A percentile compares a stretch with the other conserved stretches of the same genome.
These are phyloP conservation scores for Myriangium duriaei DNA, from an alignment of 2,329 filamentous ascomycete genomes.

Conservation along the genomic window DNA sequence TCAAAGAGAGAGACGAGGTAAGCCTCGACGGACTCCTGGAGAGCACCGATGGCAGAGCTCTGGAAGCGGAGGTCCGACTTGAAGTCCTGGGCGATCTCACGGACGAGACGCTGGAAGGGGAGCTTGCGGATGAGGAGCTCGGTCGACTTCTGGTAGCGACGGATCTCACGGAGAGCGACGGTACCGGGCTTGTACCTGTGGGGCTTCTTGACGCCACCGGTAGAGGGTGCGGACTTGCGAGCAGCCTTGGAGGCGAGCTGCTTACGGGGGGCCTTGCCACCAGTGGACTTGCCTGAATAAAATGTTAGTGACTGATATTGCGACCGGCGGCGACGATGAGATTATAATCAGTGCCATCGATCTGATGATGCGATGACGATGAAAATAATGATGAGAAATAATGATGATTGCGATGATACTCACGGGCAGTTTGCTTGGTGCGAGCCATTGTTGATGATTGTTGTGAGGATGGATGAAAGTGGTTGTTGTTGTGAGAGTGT, in stretches of 20 bases:
- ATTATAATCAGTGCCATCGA: conserved; percentile 2
- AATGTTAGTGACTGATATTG: conserved; percentile 21
- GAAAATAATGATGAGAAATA: conserved; percentile 14
- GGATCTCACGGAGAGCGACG: conserved; percentile 79
- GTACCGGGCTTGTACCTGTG: conserved; percentile 50
- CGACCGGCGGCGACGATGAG: conserved; percentile 9
- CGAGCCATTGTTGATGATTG: conserved; percentile 34
- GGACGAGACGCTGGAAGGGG: conserved; percentile 67
- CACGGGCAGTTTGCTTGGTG: conserved; percentile 45
- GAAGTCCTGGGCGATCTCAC: conserved; percentile 57
- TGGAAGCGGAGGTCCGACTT: conserved; percentile 80
- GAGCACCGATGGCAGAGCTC: conserved; percentile 80
- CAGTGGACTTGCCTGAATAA: conserved; percentile 55
- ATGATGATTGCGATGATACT: conserved; percentile 24
- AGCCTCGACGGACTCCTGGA: conserved; percentile 93
- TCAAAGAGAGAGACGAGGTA: conserved; percentile 96
- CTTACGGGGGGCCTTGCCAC: conserved; percentile 71
- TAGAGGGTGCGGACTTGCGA: conserved; percentile 94
- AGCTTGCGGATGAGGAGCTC: conserved; percentile 74
- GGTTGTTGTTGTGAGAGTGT: conserved; percentile 15
- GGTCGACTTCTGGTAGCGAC: conserved; percentile 77
- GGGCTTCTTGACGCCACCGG: conserved; percentile 55
- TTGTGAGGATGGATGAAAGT: conserved; percentile 17
- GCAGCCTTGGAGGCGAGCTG: conserved; percentile 99
- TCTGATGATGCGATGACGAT: conserved; percentile 11